Evolutionary conservation across 495 filamentous ascomycete genomes (phyloP), one percentile per base, ranked within the genome.

Genomic region (Penicillium diatomitis): DNA sequence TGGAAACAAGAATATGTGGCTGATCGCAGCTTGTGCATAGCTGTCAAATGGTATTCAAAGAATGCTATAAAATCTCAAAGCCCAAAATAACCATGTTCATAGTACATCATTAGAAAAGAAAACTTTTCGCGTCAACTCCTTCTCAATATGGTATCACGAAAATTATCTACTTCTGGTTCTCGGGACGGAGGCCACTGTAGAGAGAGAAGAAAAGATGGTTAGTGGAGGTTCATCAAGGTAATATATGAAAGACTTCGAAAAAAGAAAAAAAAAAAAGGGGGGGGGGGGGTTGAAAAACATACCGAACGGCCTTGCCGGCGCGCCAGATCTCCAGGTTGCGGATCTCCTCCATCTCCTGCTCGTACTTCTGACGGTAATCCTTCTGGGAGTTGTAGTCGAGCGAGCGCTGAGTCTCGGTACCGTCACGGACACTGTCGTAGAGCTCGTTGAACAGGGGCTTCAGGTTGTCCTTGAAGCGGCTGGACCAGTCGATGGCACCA

Each of bases 391-490:
- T 96, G 80, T 90, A 97, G 65, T 95, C 87, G 64, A 97, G 83
- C 44, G 87, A 85, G 65, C 90, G 81, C 82, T 86, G 76, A 60
- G 94, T 98, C 85, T 98, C 94, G 56, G 76, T 79, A 65, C 92
- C 92, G 56, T 84, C 77, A 70, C 80, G 80, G 58, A 98, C 92
- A 56, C 83, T 83, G 72, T 91, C 82, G 77, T 98, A 98, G 46
- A 97, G 85, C 57, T 88, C 76, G 74, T 95, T 90, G 81, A 98
- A 97, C 57, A 98, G 84, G 58, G 94, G 92, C 83, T 98, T 97
- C 69, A 97, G 78, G 56, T 83, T 88, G 57, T 88, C 85, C 83
- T 94, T 95, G 86, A 97, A 97, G 58, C 74, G 77, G 65, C 80
- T 79, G 67, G 86, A 91, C 94, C 92, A 98, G 80, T 97, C 92